Conservation (phyloP, 768 basidiomycete species). For the Boletales sp. region DNA sequence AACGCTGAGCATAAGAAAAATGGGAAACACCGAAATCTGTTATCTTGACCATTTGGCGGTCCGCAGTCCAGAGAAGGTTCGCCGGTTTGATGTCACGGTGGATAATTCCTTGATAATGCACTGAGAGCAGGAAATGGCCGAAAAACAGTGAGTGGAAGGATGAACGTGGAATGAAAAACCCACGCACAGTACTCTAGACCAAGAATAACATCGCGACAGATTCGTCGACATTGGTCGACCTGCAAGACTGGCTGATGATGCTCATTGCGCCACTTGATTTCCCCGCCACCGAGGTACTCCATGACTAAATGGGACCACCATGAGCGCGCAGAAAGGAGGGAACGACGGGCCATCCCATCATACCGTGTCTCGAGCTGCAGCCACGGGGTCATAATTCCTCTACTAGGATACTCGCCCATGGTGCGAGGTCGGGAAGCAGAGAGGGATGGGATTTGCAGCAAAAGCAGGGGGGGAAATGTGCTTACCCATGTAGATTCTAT, state of each 20-base stretch:
- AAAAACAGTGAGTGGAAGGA: conserved; percentile 2
- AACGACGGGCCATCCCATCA: conserved; percentile 22
- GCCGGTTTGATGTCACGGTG: conserved; percentile 99
- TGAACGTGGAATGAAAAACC: conserved; percentile 7
- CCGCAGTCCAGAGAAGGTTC: conserved; percentile 87
- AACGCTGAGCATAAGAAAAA: conserved; percentile 85
- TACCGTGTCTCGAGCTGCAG: conserved; percentile 29
- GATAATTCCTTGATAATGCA: conserved; percentile 97
- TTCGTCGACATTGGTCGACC: conserved; percentile 78
- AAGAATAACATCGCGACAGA: conserved; percentile 89
- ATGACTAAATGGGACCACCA: conserved; percentile 55
- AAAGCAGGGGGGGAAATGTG: conserved; percentile 15
- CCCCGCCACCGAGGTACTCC: conserved; percentile 94
- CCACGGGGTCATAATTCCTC: conserved; percentile 33
- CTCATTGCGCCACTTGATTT: conserved; percentile 82
- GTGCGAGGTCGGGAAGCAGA: conserved; percentile 21
- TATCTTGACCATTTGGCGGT: conserved; percentile 90
- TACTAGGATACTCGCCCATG: conserved; percentile 29
- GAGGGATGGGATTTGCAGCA: conserved; percentile 13
- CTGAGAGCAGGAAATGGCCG: conserved; percentile 38
- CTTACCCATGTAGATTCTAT: conserved; percentile 93
- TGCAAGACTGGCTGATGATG: conserved; percentile 70
- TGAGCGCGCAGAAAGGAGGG: conserved; percentile 18
- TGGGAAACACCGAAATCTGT: conserved; percentile 98
- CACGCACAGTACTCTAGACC: conserved; percentile 92